phyloP scores from a whole-genome alignment of 257 asterid genomes.

The Vinca minor region DNA sequence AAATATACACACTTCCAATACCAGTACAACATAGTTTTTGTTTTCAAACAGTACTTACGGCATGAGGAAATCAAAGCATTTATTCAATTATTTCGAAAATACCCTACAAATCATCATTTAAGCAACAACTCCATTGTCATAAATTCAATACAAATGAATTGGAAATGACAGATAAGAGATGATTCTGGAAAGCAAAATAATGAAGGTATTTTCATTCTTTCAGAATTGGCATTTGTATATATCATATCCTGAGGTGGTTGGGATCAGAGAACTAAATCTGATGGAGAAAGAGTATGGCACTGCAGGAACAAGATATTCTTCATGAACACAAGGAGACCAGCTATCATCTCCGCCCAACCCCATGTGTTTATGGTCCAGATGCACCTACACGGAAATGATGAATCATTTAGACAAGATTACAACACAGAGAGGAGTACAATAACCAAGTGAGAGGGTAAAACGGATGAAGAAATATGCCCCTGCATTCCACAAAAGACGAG shows the following conservation, averaged over 20 bases:
- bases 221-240: slow-evolving; percentile 48
- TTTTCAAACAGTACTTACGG: no score
- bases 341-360: slow-evolving; percentile 97
- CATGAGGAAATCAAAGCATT: neutral
- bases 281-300: slow-evolving; percentile 62
- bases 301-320: slow-evolving; percentile 63
- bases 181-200: neutral
- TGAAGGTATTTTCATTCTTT: neutral
- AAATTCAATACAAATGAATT: neutral
- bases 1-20: no score
- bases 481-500: no score
- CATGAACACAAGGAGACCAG: slow-evolving; percentile 92
- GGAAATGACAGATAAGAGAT: neutral
- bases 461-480: neutral
- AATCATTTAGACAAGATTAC: neutral
- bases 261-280: slow-evolving; percentile 53
- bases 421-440: neutral
- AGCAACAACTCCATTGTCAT: neutral
- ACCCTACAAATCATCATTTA: neutral
- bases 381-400: slow-evolving; percentile 49
- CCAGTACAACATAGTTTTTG: no score
- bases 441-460: neutral
- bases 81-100: neutral
- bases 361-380: slow-evolving; percentile 93
- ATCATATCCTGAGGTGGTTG: slow-evolving; percentile 39